Percentiles rank a stretch among this genome's conserved stretches.
phyloP scores from a whole-genome alignment of 1,284 basidiomycete genomes.

The Puccinia triticina region DNA sequence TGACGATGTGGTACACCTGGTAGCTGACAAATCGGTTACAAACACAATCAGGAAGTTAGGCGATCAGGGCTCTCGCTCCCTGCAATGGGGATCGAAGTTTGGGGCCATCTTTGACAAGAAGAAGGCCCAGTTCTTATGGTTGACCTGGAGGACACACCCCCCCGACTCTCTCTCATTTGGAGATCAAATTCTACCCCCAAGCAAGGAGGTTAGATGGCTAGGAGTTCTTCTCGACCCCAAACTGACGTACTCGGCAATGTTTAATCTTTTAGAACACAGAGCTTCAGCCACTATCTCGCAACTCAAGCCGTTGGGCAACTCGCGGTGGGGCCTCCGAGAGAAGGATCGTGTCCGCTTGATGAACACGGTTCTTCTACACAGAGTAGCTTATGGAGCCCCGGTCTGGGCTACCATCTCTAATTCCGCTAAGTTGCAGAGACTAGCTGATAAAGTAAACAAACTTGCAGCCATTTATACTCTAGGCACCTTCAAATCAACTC shows the following conservation, averaged over 20 bases:
- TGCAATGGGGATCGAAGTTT: not conserved
- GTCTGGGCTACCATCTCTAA: not conserved
- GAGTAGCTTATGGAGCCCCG: not conserved
- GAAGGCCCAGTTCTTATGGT: no score
- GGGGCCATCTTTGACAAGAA: not conserved
- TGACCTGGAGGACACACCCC: not conserved
- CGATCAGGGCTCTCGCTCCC: not conserved
- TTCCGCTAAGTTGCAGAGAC: not conserved
- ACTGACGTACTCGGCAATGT: not conserved
- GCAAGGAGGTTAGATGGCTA: slow-evolving; percentile 11
- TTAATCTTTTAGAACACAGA: not conserved
- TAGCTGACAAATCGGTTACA: not conserved
- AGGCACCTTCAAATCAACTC: not conserved
- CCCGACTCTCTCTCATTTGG: not conserved
- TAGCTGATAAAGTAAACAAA: not conserved
- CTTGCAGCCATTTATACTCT: no score
- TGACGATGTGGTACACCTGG: slow-evolving; percentile 1
- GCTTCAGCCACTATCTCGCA: not conserved
- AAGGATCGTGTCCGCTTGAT: not conserved
- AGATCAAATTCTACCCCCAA: not conserved
- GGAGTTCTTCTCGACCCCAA: not conserved
- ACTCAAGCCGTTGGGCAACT: not conserved
- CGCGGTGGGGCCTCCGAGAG: not conserved
- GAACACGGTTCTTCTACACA: not conserved
- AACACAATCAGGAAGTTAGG: not conserved